Conservation (phyloP, 441 rosid species). For the Manihot esculenta region DNA sequence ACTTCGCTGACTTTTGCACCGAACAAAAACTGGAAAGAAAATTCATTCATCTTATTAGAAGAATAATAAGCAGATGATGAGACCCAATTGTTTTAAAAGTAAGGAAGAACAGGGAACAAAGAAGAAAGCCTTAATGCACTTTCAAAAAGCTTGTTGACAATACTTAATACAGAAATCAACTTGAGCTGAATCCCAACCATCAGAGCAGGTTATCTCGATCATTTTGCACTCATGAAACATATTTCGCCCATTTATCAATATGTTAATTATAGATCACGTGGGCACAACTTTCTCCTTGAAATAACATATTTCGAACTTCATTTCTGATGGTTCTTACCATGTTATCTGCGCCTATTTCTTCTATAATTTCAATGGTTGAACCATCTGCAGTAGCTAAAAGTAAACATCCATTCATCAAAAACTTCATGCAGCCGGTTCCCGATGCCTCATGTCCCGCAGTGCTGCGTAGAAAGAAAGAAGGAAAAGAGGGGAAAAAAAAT, state of each 20-base stretch:
- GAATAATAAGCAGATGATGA: not conserved
- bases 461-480: slow-evolving; percentile 38
- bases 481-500: not conserved
- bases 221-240: slow-evolving; percentile 6
- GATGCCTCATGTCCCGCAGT: slow-evolving; percentile 65
- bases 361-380: slow-evolving; percentile 44
- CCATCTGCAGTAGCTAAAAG: slow-evolving; percentile 60
- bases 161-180: not conserved
- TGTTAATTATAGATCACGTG: not conserved
- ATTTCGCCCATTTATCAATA: not conserved
- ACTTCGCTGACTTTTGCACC: slow-evolving; percentile 48
- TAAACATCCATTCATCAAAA: slow-evolving; percentile 54
- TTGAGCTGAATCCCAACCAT: not conserved
- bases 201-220: not conserved
- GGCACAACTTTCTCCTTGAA: not conserved
- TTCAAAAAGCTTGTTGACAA: slow-evolving; percentile 1
- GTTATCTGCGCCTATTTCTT: slow-evolving; percentile 54
- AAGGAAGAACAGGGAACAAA: not conserved
- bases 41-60: not conserved
- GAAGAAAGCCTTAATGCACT: not conserved
- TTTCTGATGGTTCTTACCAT: slow-evolving; percentile 29
- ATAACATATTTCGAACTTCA: not conserved
- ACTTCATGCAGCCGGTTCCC: slow-evolving; percentile 61
- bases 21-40: slow-evolving; percentile 42
- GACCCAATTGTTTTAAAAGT: slow-evolving; percentile 3